These are phyloP conservation scores for Microglena sp. DNA, from an alignment of 139 green algal species.

Conservation along the genomic window DNA sequence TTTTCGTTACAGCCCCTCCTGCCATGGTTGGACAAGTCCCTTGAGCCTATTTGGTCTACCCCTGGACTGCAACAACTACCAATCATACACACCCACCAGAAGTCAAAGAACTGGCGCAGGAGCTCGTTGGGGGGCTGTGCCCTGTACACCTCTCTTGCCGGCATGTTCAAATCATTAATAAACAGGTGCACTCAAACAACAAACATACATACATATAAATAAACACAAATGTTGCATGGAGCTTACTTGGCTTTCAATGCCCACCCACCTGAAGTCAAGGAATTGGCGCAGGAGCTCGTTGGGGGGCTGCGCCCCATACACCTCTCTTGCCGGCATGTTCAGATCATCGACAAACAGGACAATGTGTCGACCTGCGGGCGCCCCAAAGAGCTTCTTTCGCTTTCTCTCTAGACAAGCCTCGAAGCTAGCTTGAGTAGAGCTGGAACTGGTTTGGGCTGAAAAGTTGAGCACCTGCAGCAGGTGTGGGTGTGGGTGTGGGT, in stretches of 20 bases:
- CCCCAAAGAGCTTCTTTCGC: constrained; percentile 28
- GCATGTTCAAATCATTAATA: constrained; percentile 82
- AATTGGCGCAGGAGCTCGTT: constrained; percentile 58
- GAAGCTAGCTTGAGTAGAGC: constrained; percentile 38
- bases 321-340: constrained; percentile 69
- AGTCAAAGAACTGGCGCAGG: constrained; percentile 70
- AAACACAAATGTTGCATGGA: too few species aligned
- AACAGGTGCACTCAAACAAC: too few species aligned
- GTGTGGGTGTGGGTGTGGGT: background rate
- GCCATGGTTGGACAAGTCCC: too few species aligned
- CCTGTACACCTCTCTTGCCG: constrained; percentile 60
- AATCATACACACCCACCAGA: constrained; percentile 20
- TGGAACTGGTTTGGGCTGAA: constrained; percentile 52
- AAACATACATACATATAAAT: too few species aligned
- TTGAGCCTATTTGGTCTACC: too few species aligned
- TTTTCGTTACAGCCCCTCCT: too few species aligned
- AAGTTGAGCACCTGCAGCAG: constrained; percentile 38
- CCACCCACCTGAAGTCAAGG: too few species aligned
- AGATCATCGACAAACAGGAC: constrained; percentile 83
- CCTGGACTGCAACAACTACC: background rate
- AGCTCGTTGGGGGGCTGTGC: constrained; percentile 73
- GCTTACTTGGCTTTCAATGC: too few species aligned
- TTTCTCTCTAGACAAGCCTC: constrained; percentile 70
- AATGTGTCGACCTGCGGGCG: constrained; percentile 40
- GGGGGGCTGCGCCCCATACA: constrained; percentile 56